A percentile compares a stretch with the other conserved stretches of the same genome.
Conservation (phyloP, 148 eudicot genomes). For the Silene uniflora region DNA sequence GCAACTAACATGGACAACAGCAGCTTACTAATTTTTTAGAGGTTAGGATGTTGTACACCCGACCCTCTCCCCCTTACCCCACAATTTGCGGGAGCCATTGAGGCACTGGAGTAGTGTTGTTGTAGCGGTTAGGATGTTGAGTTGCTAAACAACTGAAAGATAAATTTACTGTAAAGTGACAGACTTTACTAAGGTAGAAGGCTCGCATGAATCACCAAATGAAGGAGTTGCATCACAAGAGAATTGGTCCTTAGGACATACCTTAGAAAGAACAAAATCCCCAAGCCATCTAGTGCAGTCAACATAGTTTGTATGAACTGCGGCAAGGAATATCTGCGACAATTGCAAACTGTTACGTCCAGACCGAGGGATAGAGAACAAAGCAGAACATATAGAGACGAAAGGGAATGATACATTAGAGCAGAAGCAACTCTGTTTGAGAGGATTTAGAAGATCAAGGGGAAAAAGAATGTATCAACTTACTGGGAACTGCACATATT, state of each 20-base stretch:
- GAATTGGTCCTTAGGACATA: conserved; percentile 15
- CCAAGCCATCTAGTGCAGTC: conserved; percentile 99
- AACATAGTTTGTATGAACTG: conserved; percentile 90
- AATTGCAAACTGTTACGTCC: background rate
- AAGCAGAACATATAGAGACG: background rate
- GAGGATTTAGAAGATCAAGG: background rate
- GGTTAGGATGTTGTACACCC: no score
- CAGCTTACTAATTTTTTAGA: no score
- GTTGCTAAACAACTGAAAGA: background rate
- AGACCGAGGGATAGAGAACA: background rate
- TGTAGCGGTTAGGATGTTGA: no score
- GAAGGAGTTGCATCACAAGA: background rate
- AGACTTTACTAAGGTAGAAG: background rate
- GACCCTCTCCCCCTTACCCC: no score
- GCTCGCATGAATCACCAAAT: background rate
- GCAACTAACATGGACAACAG: no score
- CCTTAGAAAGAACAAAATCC: conserved; percentile 95
- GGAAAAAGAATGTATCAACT: conserved; percentile 26
- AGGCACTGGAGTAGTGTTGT: no score
- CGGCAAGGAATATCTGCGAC: conserved; percentile 71
- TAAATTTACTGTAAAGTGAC: background rate
- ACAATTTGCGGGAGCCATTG: no score
- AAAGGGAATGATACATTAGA: background rate
- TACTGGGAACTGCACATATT: conserved; percentile 97
- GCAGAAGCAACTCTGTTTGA: background rate